These are phyloP conservation scores for Lachancea meyersii DNA, from an alignment of 805 yeast genomes.

Conservation along the genomic window DNA sequence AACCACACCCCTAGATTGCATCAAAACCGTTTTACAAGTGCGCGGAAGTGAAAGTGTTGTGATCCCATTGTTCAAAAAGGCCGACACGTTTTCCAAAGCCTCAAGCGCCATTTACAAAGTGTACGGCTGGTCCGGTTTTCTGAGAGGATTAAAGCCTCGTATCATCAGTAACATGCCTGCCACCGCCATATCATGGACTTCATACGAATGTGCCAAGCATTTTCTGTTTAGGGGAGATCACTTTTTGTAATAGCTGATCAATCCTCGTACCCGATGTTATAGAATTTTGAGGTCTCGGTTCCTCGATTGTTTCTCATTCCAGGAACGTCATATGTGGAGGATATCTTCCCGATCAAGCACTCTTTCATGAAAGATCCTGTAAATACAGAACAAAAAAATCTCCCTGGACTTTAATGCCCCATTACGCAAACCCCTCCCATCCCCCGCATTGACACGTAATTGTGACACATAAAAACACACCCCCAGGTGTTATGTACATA, in stretches of 20 bases:
- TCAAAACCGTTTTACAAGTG: constrained; percentile 87
- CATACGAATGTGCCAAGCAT: constrained; percentile 90
- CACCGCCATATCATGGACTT: constrained; percentile 96
- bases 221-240: constrained; percentile 20
- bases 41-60: constrained; percentile 46
- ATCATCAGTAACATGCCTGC: constrained; percentile 90
- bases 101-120: constrained; percentile 56
- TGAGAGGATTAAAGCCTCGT: constrained; percentile 84
- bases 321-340: no score
- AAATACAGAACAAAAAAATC: not conserved
- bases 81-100: constrained; percentile 66
- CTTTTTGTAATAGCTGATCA: not conserved
- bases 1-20: constrained; percentile 90
- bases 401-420: not conserved
- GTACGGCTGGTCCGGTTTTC: constrained; percentile 62
- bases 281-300: not conserved
- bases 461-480: no score
- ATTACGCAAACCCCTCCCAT: not conserved
- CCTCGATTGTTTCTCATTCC: not conserved
- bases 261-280: not conserved
- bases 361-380: not conserved
- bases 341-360: not conserved
- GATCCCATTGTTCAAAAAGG: constrained; percentile 37
- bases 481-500: not conserved
- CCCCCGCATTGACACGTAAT: not conserved